Evolutionary conservation across 768 basidiomycete genomes (phyloP), one percentile per base, ranked within the genome.

Genomic region (Lentinula edodes): DNA sequence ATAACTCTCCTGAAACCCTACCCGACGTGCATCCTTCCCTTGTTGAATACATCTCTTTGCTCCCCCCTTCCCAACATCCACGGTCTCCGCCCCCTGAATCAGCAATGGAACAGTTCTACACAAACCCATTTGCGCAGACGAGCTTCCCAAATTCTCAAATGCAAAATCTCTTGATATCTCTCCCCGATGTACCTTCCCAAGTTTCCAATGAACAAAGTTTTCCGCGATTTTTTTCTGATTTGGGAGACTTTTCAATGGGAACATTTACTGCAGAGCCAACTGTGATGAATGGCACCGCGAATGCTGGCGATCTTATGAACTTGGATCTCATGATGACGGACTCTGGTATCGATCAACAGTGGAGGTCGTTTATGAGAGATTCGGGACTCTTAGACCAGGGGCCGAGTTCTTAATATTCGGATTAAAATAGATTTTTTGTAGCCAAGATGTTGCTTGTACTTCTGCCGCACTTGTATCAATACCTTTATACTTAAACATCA

Each of bases 311-410:
- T 36, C 61, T 79, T 15, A 70, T 75, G 34, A 77, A 78, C 53
- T 65, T 82, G 46, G 82, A 79, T 6, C 74, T 83, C 75, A 77
- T 84, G 69, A 77, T 83, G 69, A 74, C 80, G 18, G 83, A 83
- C 28, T 83, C 86, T 56, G 80, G 80, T 10, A 83, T 86, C 68
- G 84, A 86, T 63, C 83, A 87, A 58, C 83, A 83, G 66, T 89
- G 88, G 88, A 79, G 77, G 67, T 78, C 80, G 8, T 83, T 89
- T 65, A 86, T 89, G 81, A 79, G 80, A 41, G 82, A 86, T 60
- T 81, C 83, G 9, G 85, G 84, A 16, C 70, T 88, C 48, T 65
- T 87, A 57, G 81, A 83, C 64, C 75, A 66, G n/a, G 38, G 23
- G 28, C 34, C 35, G 48, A n/a, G 42, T 50, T 28, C 53, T 62